phyloP scores from a whole-genome alignment of 805 yeast species.

The Metahyphopichia silvanorum region DNA sequence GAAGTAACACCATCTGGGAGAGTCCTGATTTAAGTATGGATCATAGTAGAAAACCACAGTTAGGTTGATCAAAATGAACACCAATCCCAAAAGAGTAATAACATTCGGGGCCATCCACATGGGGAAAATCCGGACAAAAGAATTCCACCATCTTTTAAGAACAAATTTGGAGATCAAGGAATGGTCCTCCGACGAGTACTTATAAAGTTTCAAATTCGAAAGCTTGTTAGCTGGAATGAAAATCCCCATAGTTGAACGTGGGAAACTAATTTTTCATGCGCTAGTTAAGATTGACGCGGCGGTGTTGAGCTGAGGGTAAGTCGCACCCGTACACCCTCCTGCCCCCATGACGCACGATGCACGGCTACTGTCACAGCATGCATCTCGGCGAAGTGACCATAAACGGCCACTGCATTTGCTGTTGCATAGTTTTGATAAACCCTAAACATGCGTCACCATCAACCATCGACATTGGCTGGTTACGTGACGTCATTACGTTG shows the following conservation, averaged over 20 bases:
- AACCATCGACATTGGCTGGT: too few relatives aligned
- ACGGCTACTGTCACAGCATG: too few relatives aligned
- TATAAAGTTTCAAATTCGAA: slow-evolving; percentile 53
- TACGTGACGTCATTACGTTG: too few relatives aligned
- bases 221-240: slow-evolving; percentile 55
- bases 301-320: too few relatives aligned
- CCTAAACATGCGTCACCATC: too few relatives aligned
- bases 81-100: slow-evolving; percentile 76
- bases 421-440: too few relatives aligned
- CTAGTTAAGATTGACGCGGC: too few relatives aligned
- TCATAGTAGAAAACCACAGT: slow-evolving; percentile 66
- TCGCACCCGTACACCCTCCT: too few relatives aligned
- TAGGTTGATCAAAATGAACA: slow-evolving; percentile 65
- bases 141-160: slow-evolving; percentile 78
- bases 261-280: too few relatives aligned
- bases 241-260: slow-evolving; percentile 52
- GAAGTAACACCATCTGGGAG: slow-evolving; percentile 76
- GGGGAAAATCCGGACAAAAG: slow-evolving; percentile 75
- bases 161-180: slow-evolving; percentile 73
- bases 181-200: slow-evolving; percentile 76
- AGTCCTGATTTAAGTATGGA: slow-evolving; percentile 56
- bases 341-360: too few relatives aligned
- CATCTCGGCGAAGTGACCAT: too few relatives aligned
- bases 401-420: too few relatives aligned
- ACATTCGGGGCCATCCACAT: slow-evolving; percentile 89